A percentile compares a stretch with the other conserved stretches of the same genome.
phyloP scores from a whole-genome alignment of 345 rosid genomes.

The Populus alba region DNA sequence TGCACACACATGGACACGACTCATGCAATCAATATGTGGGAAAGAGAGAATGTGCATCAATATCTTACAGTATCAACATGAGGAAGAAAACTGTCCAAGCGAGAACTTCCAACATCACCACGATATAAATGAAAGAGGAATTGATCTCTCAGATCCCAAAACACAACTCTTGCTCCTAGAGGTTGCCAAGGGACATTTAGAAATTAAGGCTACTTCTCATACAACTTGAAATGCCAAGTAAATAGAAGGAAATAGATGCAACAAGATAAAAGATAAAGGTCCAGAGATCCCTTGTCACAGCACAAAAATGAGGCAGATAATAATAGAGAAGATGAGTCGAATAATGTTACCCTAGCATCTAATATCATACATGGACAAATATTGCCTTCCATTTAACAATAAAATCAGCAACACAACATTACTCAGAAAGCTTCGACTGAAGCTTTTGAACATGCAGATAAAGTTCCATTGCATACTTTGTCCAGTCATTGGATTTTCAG shows the following conservation, averaged over 20 bases:
- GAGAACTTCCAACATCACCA: constrained; percentile 66
- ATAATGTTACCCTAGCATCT: no score
- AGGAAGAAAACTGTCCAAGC: constrained; percentile 72
- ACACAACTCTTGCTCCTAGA: constrained; percentile 72
- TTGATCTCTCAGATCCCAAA: constrained; percentile 85
- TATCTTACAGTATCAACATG: constrained; percentile 71
- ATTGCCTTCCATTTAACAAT: no score
- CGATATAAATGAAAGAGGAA: constrained; percentile 68
- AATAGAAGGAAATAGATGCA: neutral
- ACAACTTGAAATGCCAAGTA: constrained; percentile 1
- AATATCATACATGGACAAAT: no score
- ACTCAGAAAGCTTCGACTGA: no score
- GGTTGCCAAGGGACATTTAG: constrained; percentile 17
- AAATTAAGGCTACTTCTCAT: constrained; percentile 9
- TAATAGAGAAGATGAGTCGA: no score
- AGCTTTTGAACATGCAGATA: no score
- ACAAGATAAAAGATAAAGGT: neutral
- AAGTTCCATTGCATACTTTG: no score
- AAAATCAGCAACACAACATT: no score
- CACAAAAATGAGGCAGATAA: no score
- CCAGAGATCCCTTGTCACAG: no score
- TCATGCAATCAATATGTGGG: neutral
- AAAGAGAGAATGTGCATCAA: neutral
- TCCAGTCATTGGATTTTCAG: no score
- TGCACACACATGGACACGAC: neutral